Conservation (phyloP, 2,329 filamentous ascomycete species). For the Fusarium kyushuense region DNA sequence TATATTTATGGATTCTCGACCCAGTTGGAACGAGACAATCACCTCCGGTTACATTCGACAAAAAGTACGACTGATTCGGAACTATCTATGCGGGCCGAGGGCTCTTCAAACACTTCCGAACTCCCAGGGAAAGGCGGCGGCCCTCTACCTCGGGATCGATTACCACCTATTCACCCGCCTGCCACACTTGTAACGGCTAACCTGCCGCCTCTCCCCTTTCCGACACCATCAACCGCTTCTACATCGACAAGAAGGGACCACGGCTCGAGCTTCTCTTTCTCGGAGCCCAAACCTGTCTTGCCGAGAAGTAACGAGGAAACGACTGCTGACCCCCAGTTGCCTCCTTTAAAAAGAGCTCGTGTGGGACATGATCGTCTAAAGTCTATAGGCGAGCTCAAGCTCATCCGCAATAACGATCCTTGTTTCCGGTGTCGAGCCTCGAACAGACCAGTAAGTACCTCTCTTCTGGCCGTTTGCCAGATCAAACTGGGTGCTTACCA, state of each 20-base stretch:
- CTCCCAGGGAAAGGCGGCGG: slow-evolving; percentile 23
- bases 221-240: slow-evolving; percentile 48
- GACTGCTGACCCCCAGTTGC: slow-evolving; percentile 64
- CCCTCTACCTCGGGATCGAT: slow-evolving; percentile 43
- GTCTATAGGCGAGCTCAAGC: slow-evolving; percentile 67
- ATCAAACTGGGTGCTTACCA: slow-evolving; percentile 23
- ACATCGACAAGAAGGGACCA: slow-evolving; percentile 48
- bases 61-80: slow-evolving; percentile 59
- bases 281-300: slow-evolving; percentile 53
- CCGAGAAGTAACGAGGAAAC: slow-evolving; percentile 59
- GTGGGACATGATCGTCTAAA: slow-evolving; percentile 65
- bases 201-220: slow-evolving; percentile 48
- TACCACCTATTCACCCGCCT: slow-evolving; percentile 57
- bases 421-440: slow-evolving; percentile 65
- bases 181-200: slow-evolving; percentile 47
- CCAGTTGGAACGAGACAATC: slow-evolving; percentile 64
- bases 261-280: slow-evolving; percentile 53
- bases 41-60: slow-evolving; percentile 60
- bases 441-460: slow-evolving; percentile 58
- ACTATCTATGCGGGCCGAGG: slow-evolving; percentile 52
- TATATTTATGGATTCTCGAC: slow-evolving; percentile 70
- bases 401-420: slow-evolving; percentile 60
- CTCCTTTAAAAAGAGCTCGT: slow-evolving; percentile 66
- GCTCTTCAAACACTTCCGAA: slow-evolving; percentile 29
- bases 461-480: not conserved